Conservation (phyloP, 805 yeast species). For the Candida rishiriensis region DNA sequence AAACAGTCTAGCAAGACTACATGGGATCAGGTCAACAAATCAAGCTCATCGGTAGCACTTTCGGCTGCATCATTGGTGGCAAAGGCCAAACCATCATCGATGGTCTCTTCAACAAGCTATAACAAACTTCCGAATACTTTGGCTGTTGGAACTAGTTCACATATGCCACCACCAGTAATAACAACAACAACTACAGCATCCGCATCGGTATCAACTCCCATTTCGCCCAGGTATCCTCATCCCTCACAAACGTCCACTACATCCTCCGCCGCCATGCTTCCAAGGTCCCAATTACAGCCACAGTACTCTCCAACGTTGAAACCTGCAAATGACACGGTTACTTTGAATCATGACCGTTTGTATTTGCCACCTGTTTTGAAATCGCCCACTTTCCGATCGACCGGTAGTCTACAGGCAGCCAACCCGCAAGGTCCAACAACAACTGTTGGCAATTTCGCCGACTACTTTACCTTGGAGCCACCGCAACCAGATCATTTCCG, state of each 20-base stretch:
- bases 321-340: background rate
- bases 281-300: background rate
- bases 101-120: slow-evolving; percentile 16
- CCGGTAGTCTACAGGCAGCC: background rate
- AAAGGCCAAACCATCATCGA: slow-evolving; percentile 24
- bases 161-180: too few relatives aligned
- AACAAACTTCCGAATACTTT: background rate
- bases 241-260: too few relatives aligned
- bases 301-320: background rate
- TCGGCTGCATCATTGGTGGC: slow-evolving; percentile 36
- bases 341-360: background rate
- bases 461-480: background rate
- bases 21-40: slow-evolving; percentile 26
- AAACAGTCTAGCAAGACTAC: slow-evolving; percentile 10
- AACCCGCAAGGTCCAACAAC: background rate
- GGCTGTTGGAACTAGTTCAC: background rate
- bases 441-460: background rate
- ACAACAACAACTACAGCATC: too few relatives aligned
- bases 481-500: background rate
- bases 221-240: too few relatives aligned
- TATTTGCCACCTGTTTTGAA: background rate
- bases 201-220: background rate
- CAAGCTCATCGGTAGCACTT: slow-evolving; percentile 29
- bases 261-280: background rate
- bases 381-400: background rate